Evolutionary conservation across 345 rosid genomes (phyloP).

Genomic region (Euphorbia tirucalli): DNA sequence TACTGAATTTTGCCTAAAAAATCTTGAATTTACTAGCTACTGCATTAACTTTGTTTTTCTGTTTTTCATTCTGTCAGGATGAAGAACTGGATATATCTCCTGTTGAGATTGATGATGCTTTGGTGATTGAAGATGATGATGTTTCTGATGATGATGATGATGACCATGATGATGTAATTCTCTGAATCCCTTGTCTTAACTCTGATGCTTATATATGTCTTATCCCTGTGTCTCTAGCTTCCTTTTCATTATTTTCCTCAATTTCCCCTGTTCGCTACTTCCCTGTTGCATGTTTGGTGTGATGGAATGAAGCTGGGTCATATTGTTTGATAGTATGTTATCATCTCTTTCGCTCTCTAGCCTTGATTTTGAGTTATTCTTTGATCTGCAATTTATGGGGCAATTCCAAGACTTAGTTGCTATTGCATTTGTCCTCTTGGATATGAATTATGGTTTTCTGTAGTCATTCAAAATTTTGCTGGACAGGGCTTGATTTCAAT

Average conservation of each 20-base stretch:
- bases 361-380: not conserved
- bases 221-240: not conserved
- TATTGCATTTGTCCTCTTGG: not conserved
- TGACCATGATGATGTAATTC: conserved; percentile 88
- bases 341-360: not conserved
- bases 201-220: not conserved
- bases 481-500: not conserved
- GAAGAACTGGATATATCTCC: conserved; percentile 90
- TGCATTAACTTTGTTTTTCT: not conserved
- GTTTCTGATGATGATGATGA: conserved; percentile 93
- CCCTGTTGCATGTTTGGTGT: not conserved
- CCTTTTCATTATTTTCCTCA: not conserved
- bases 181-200: conserved; percentile 4
- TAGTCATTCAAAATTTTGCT: not conserved
- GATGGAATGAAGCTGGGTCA: not conserved
- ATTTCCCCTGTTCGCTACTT: not conserved
- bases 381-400: not conserved
- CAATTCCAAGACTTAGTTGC: not conserved
- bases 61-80: conserved; percentile 56
- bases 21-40: not conserved
- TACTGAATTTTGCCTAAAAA: not conserved
- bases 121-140: conserved; percentile 98
- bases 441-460: too few relatives aligned
- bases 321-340: not conserved
- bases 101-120: conserved; percentile 86